Percentiles rank a stretch among this genome's conserved stretches.
phyloP scores from a whole-genome alignment of 2,329 filamentous ascomycete genomes.

The Penicillium frequentans region DNA sequence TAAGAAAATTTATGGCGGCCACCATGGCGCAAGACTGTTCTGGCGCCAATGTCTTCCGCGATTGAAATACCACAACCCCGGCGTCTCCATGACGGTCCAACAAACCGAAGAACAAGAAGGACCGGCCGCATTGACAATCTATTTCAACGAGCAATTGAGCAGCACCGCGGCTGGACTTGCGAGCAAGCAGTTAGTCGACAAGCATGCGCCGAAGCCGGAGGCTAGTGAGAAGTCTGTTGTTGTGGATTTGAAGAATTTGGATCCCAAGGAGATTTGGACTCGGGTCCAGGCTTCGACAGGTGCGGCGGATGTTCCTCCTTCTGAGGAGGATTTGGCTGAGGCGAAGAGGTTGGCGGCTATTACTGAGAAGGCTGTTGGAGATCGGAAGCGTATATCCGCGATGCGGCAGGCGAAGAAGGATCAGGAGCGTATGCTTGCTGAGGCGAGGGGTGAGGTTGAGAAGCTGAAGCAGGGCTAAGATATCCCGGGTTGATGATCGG shows the following conservation, averaged over 20 bases:
- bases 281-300: conserved; percentile 43
- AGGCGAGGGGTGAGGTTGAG: conserved; percentile 46
- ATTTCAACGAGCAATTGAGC: conserved; percentile 38
- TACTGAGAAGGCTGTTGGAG: conserved; percentile 36
- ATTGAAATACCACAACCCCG: conserved; percentile 92
- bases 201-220: conserved; percentile 34
- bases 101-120: conserved; percentile 58
- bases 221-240: conserved; percentile 33
- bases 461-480: conserved; percentile 38
- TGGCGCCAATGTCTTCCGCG: conserved; percentile 79
- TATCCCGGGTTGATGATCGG: conserved; percentile 5
- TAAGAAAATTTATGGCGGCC: conserved; percentile 41
- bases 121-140: conserved; percentile 42
- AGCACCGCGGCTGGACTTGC: conserved; percentile 27
- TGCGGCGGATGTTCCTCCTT: conserved; percentile 36
- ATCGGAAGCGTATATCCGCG: conserved; percentile 37
- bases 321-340: conserved; percentile 36
- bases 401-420: conserved; percentile 47
- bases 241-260: conserved; percentile 41
- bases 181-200: conserved; percentile 28
- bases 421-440: conserved; percentile 46
- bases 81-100: conserved; percentile 77
- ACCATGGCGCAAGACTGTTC: conserved; percentile 69
- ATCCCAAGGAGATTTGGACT: conserved; percentile 44
- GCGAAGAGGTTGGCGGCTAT: conserved; percentile 37